Base-by-base conservation (phyloP, 1,284 basidiomycete genomes). In the Exsudoporus floridanus region DNA sequence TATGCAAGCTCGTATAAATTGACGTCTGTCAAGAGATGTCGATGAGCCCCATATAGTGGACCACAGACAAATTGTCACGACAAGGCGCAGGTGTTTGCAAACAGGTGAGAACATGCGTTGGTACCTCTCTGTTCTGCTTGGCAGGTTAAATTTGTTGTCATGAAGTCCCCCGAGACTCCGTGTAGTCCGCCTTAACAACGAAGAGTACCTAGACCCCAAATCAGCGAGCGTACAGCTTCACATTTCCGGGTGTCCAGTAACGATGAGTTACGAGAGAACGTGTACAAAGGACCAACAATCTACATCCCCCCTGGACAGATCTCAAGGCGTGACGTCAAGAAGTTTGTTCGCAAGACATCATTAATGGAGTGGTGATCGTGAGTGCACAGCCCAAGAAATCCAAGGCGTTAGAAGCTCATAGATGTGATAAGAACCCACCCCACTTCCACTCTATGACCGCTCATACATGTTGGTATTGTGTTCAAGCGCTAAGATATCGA, bases 401-500 rank as follows among this genome's bases (percentile, higher is more conserved):
- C 23, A 23, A 27, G 33, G 33, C 9, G 28, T 12, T 41, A 16
- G 53, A 52, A 46, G 30, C 16, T 45, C 38, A 7, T 42, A 31
- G 18, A 37, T 16, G 33, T 16, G 27, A 44, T 19, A 37, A 19
- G 40, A 12, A 30, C n/a, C 4, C 28, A 34, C 16, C n/a, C 16
- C 7, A 8, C 2, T 36, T 14, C 27, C 19, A 38, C 14, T 42
- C n/a, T 13, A 43, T 46, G 28, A 37, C 35, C 46, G 42, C 27
- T 43, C 43, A 53, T 46, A 27, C 21, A 25, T 34, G 50, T 36
- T 50, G 56, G 45, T 33, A 54, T 57, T 21, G n/a, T 18, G n/a
- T 40, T 41, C 31, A 33, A 45, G 27, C 40, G 39, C 28, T 13
- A 19, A 47, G 28, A 43, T 25, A n/a, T n/a, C n/a, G n/a, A n/a